Conservation (phyloP, 2,329 filamentous ascomycete genomes). For the Fusarium palustre region DNA sequence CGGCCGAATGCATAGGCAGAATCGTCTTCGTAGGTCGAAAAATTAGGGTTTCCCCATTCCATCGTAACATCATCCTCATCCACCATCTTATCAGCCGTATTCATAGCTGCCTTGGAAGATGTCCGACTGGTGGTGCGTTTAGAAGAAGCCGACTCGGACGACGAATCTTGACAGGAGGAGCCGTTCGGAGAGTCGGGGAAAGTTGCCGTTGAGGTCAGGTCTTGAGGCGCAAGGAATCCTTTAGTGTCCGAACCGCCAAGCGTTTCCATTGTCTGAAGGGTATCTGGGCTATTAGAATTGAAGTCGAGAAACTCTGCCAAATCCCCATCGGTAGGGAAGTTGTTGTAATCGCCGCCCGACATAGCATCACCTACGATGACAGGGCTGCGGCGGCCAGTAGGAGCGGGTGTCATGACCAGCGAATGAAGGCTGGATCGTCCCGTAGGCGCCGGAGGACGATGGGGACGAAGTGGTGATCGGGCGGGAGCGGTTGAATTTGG, state of each 20-base stretch:
- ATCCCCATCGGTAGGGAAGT: slow-evolving; percentile 54
- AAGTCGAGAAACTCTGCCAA: slow-evolving; percentile 53
- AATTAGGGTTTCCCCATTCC: slow-evolving; percentile 57
- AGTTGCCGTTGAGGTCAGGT: slow-evolving; percentile 55
- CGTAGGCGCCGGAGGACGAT: slow-evolving; percentile 26
- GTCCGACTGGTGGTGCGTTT: slow-evolving; percentile 61
- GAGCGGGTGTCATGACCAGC: slow-evolving; percentile 54
- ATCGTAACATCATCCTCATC: slow-evolving; percentile 56
- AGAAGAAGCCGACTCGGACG: slow-evolving; percentile 63
- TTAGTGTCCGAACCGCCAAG: slow-evolving; percentile 50
- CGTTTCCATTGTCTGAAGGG: slow-evolving; percentile 51
- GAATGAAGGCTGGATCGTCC: slow-evolving; percentile 36
- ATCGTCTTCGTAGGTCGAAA: slow-evolving; percentile 55
- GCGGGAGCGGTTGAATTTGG: slow-evolving; percentile 38
- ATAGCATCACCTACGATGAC: slow-evolving; percentile 55
- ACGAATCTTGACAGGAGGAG: slow-evolving; percentile 61
- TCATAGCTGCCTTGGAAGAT: slow-evolving; percentile 58
- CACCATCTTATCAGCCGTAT: slow-evolving; percentile 58
- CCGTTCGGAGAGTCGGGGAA: slow-evolving; percentile 56
- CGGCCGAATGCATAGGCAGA: slow-evolving; percentile 52
- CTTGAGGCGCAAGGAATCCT: slow-evolving; percentile 50
- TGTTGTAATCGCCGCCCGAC: slow-evolving; percentile 54
- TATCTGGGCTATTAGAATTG: slow-evolving; percentile 52
- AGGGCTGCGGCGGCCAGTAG: slow-evolving; percentile 53
- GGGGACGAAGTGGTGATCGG: slow-evolving; percentile 18